phyloP scores from a whole-genome alignment of 495 filamentous ascomycete species.

The Bathelium albidoporum region DNA sequence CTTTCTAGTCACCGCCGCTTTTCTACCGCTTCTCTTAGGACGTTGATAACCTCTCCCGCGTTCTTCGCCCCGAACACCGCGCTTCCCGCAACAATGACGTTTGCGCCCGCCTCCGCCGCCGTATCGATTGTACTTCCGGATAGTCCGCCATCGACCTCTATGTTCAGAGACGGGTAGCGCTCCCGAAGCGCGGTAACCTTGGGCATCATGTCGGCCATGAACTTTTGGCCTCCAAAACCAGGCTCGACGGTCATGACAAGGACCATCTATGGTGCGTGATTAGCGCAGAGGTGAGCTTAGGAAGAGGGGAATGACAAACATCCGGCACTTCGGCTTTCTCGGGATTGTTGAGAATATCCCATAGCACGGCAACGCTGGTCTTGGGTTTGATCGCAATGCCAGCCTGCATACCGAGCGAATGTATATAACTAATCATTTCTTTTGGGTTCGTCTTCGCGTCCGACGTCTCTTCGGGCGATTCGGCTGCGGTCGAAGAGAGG shows the following conservation, averaged over 20 bases:
- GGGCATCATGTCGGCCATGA: constrained; percentile 90
- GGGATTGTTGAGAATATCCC: constrained; percentile 67
- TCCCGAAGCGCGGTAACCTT: constrained; percentile 78
- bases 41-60: constrained; percentile 70
- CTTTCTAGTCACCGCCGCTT: constrained; percentile 28
- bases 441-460: constrained; percentile 63
- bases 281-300: background rate
- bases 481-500: constrained; percentile 68
- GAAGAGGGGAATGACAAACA: constrained; percentile 44
- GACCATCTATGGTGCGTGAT: constrained; percentile 62
- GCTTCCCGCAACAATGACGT: constrained; percentile 96
- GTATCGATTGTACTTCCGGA: constrained; percentile 83
- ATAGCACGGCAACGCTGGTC: constrained; percentile 81
- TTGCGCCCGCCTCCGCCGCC: constrained; percentile 90
- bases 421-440: constrained; percentile 81
- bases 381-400: constrained; percentile 94
- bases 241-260: constrained; percentile 98
- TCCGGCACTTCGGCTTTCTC: constrained; percentile 72
- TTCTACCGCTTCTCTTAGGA: constrained; percentile 71
- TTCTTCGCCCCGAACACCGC: constrained; percentile 90
- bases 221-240: constrained; percentile 95
- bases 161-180: constrained; percentile 83
- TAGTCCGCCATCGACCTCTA: constrained; percentile 92
- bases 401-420: constrained; percentile 77
- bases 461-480: constrained; percentile 56